Conservation (phyloP, 2,329 filamentous ascomycete species). For the Blastomyces silverae region DNA sequence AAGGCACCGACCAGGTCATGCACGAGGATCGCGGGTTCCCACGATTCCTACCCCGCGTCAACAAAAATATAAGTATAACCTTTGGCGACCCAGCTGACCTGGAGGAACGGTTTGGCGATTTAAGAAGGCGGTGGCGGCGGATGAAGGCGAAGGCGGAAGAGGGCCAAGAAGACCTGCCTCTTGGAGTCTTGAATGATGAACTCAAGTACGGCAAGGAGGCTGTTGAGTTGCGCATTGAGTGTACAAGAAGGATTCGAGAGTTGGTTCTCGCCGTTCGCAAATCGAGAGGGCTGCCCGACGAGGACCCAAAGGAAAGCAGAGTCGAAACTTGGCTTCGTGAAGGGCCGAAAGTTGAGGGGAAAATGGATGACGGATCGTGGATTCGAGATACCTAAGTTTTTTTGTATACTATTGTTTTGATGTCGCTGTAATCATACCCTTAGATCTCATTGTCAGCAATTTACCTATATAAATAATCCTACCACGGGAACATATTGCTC, state of each 20-base stretch:
- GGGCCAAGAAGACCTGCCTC: constrained; percentile 30
- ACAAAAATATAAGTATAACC: constrained; percentile 62
- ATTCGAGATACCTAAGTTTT: constrained; percentile 49
- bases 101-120: constrained; percentile 68
- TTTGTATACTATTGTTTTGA: constrained; percentile 10
- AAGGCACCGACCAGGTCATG: constrained; percentile 85
- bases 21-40: constrained; percentile 73
- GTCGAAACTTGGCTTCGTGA: constrained; percentile 72
- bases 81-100: constrained; percentile 73
- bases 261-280: constrained; percentile 73
- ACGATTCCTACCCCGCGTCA: constrained; percentile 68
- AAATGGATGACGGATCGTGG: constrained; percentile 56
- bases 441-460: neutral
- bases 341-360: constrained; percentile 49
- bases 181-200: constrained; percentile 57
- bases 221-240: constrained; percentile 67
- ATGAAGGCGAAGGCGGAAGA: constrained; percentile 51
- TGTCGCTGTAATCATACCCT: constrained; percentile 4
- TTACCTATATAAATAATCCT: neutral
- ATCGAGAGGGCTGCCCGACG: constrained; percentile 65
- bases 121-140: constrained; percentile 66
- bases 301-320: constrained; percentile 67
- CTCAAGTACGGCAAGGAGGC: constrained; percentile 68
- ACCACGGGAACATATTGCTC: neutral
- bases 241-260: constrained; percentile 67